Evolutionary conservation across 768 basidiomycete species (phyloP), one percentile per base, ranked within the genome.

Genomic region (Sarcodon aspratus): DNA sequence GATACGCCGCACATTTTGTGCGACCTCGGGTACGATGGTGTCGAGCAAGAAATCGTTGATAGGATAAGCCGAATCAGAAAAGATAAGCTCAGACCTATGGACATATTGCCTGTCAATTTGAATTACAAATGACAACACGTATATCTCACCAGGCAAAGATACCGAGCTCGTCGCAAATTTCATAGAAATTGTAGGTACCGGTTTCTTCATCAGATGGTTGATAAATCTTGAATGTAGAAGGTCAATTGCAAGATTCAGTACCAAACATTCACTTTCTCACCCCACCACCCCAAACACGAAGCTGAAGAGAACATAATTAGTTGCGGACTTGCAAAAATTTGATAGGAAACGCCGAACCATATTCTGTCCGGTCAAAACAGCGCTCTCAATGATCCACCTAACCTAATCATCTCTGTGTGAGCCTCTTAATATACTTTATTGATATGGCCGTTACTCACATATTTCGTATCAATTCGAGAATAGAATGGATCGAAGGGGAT

Each of bases 401-500:
- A 76, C 74, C 49, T 69, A 63, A 21, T 74, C 75, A 9, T 27
- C 21, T 27, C 5, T 27, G 21, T 27, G 5, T 27, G 21, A 27
- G 21, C 5, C 21, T 27, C 5, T 5, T 27, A 27, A 27, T 27
- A 27, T 27, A 5, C 5, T 27, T 27, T 27, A 27, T 27, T 27
- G 21, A 27, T 27, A 27, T 27, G 2, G 21, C 21, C 21, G 21
- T 27, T 27, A 27, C 21, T 27, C 21, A 27, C 21, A 27, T 27
- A 27, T 27, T 27, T 27, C 21, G 21, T 27, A 27, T 27, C 21
- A 27, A 27, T 27, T 27, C 21, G 64, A 32, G 75, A 61, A 51
- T 79, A 78, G 58, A 80, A 79, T 7, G 74, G 73, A 59, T 80
- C 78, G 53, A 77, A 79, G 1, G 79, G 79, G 49, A 80, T 76